Conservation (phyloP, 2,329 filamentous ascomycete genomes). For the Nemania sp. region DNA sequence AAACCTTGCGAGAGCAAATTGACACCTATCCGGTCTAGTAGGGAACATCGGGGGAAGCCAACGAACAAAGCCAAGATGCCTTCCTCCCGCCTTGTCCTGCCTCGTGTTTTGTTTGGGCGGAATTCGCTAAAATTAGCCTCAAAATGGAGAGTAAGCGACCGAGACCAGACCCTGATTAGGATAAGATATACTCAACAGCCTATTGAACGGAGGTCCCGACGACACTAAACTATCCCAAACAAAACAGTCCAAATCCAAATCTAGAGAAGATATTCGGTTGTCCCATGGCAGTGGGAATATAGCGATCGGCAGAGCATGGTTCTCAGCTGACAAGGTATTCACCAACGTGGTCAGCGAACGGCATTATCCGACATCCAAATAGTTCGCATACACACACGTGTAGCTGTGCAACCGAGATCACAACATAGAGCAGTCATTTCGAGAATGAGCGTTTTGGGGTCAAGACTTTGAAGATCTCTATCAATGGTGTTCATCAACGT, state of each 20-base stretch:
- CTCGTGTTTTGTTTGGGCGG: not conserved
- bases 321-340: conserved; percentile 3
- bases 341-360: conserved; percentile 22
- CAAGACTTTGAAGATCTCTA: conserved; percentile 2
- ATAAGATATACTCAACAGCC: not conserved
- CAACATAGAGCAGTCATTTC: conserved; percentile 17
- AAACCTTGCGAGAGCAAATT: conserved; percentile 1
- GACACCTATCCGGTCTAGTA: not conserved
- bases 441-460: not conserved
- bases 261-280: conserved; percentile 1
- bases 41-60: not conserved
- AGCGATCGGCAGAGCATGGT: conserved; percentile 30
- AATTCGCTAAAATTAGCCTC: conserved; percentile 30
- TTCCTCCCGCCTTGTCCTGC: not conserved
- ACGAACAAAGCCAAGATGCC: not conserved
- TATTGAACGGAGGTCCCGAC: conserved; percentile 4
- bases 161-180: not conserved
- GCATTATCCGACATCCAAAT: conserved; percentile 28
- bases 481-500: conserved; percentile 12
- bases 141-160: conserved; percentile 25
- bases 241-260: not conserved
- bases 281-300: conserved; percentile 14
- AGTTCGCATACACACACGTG: not conserved
- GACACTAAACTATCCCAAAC: not conserved
- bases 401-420: not conserved